A percentile compares a stretch with the other conserved stretches of the same genome.
Evolutionary conservation across 2,329 filamentous ascomycete species (phyloP).

Genomic region (Calonectria pteridis): DNA sequence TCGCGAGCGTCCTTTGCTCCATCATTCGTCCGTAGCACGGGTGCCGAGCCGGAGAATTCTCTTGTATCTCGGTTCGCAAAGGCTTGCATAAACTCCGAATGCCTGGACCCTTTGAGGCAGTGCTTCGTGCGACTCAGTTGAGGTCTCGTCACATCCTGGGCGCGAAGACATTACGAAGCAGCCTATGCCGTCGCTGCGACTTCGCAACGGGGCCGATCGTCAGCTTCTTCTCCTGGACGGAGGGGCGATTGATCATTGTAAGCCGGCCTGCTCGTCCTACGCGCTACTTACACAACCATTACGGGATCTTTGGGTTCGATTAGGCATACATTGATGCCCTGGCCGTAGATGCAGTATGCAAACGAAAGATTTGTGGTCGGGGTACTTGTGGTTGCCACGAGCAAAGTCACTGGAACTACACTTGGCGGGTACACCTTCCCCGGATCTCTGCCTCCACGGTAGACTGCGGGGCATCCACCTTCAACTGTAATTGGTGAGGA

Average conservation of each 20-base stretch:
- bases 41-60: background rate
- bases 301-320: background rate
- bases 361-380: background rate
- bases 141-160: background rate
- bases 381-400: background rate
- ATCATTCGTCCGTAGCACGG: background rate
- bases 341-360: background rate
- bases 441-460: background rate
- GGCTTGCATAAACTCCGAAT: background rate
- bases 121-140: background rate
- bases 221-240: background rate
- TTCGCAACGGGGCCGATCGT: background rate
- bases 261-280: background rate
- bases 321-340: background rate
- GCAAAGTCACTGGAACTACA: background rate
- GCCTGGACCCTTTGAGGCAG: background rate
- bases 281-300: background rate
- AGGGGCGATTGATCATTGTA: background rate
- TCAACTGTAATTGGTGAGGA: background rate
- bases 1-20: background rate
- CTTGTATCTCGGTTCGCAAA: background rate
- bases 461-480: background rate
- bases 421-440: background rate
- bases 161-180: background rate
- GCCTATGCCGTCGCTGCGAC: background rate